Conservation (phyloP, 139 green algal genomes). For the Dunaliella primolecta region DNA sequence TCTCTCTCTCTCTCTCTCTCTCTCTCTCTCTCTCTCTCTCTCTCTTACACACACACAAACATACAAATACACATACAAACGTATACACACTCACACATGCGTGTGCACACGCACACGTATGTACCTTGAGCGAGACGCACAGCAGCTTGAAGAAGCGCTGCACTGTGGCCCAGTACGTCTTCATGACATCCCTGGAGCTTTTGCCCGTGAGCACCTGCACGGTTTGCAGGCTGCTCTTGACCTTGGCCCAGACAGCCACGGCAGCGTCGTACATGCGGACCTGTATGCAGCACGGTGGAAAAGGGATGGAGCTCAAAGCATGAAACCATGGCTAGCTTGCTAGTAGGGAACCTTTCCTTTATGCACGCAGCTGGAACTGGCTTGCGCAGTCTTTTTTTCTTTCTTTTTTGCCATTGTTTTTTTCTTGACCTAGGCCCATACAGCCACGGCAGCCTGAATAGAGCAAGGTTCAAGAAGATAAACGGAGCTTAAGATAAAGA, state of each 20-base stretch:
- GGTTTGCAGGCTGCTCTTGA: conserved; percentile 41
- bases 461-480: background rate
- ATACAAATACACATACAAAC: no score
- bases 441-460: background rate
- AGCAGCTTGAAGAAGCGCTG: conserved; percentile 96
- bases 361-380: no score
- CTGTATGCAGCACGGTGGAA: conserved; percentile 30
- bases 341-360: no score
- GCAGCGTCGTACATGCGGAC: conserved; percentile 69
- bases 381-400: no score
- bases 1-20: no score
- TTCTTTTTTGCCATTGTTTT: no score
- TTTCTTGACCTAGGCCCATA: background rate
- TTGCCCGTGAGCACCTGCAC: conserved; percentile 42
- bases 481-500: background rate
- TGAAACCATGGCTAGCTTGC: no score
- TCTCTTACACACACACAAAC: no score
- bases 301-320: no score
- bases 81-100: no score
- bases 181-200: conserved; percentile 51
- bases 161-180: conserved; percentile 70
- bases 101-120: no score
- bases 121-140: conserved; percentile 77
- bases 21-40: no score
- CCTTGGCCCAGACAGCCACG: conserved; percentile 44